Conservation (phyloP, 345 rosid genomes). For the Syzygium grande region DNA sequence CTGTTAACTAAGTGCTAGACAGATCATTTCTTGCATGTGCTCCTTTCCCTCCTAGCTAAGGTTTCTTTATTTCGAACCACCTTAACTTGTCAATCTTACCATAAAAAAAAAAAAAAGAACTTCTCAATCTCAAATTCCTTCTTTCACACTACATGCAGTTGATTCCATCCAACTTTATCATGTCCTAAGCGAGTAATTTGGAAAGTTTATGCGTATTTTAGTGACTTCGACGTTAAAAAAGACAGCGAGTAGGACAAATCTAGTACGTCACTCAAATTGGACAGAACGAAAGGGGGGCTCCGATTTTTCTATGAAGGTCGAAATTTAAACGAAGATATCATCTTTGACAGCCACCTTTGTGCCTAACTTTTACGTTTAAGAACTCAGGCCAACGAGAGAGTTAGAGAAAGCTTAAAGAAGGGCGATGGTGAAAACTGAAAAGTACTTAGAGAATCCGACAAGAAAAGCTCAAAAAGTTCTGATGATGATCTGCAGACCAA, state of each 20-base stretch:
- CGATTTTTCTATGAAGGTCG: neutral
- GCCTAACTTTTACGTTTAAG: neutral
- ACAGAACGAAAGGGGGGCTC: neutral
- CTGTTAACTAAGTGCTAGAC: neutral
- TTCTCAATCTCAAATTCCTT: neutral
- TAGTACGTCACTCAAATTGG: neutral
- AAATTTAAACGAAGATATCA: neutral
- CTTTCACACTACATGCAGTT: neutral
- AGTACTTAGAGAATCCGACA: neutral
- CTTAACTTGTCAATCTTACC: neutral
- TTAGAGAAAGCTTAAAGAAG: neutral
- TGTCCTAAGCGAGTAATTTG: accelerated
- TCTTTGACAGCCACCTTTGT: neutral
- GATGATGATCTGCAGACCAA: neutral
- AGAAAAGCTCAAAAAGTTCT: neutral
- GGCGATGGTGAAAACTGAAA: neutral
- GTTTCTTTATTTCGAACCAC: neutral
- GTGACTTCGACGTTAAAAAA: neutral
- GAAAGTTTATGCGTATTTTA: neutral
- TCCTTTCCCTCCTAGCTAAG: neutral
- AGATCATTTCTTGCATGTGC: neutral
- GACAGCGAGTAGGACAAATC: neutral
- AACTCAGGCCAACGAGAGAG: neutral
- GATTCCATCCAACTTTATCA: neutral
- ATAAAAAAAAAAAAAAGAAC: no score